Base-by-base conservation (phyloP, 768 basidiomycete genomes). In the Sistotremastrum niveocremeum region DNA sequence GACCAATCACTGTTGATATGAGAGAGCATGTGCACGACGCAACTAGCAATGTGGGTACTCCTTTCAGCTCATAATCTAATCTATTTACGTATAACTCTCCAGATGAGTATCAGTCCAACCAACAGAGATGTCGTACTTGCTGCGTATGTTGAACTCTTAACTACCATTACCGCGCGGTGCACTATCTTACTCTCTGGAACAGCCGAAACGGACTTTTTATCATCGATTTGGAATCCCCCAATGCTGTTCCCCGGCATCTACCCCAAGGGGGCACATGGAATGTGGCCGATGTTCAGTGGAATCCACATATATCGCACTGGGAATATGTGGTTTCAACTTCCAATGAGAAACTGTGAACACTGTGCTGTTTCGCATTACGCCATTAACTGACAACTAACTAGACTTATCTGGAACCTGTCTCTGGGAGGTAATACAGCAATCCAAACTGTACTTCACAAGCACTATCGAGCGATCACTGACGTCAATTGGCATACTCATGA, bases 181-280 rank as follows among this genome's bases (percentile, higher is more conserved):
- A 0, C 9, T 54, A 42, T n/a, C 43, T 30, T 8, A 41, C 39
- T 28, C 5, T 36, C 42, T 38, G 34, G 43, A 41, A 6, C 56
- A 80, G 79, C 12, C 82, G 93, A 4, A 80, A 89, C 47, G 94
- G 94, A 0, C 70, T 99, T 10, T 98, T 86, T 60, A 90, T 98
- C 47, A 86, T 99, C 49, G 95, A 98, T 67, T 71, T 99, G 10
- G 81, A 90, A 50, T 76, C 84, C 8, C 88, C 89, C 1, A 69
- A 86, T 11, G 79, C 86, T 51, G 74, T 90, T 0, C 95, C 95
- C 28, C 74, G 94, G 8, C 97, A 94, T 58, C 72, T 99, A 6
- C 94, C 94, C 9, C 93, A 99, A 63, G 89, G 90, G 2, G 93
- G 91, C 1, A 88, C 86, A 4, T 97, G 91, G 89, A 87, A 94